Percentiles rank a stretch among this genome's conserved stretches.
phyloP scores from a whole-genome alignment of 2,329 filamentous ascomycete genomes.

The Cytospora piceae region DNA sequence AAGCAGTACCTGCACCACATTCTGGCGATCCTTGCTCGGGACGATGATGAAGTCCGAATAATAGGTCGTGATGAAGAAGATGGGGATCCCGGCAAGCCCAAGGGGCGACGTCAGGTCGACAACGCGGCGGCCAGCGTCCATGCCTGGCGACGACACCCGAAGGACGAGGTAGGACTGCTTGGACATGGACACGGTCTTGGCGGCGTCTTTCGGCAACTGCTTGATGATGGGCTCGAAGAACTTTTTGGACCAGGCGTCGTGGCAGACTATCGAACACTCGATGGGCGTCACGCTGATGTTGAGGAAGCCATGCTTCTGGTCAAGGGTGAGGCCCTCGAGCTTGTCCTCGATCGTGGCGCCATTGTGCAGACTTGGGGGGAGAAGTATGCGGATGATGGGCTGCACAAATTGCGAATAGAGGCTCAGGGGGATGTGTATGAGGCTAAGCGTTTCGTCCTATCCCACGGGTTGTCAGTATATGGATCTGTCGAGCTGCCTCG shows the following conservation, averaged over 20 bases:
- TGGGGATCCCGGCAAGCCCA: conserved; percentile 88
- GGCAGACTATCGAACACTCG: conserved; percentile 91
- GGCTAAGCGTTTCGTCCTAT: conserved; percentile 82
- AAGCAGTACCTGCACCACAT: conserved; percentile 77
- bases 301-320: conserved; percentile 76
- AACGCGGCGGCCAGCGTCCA: conserved; percentile 89
- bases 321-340: conserved; percentile 52
- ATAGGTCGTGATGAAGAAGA: conserved; percentile 99
- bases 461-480: conserved; percentile 38
- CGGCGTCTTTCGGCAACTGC: conserved; percentile 58
- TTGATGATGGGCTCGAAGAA: conserved; percentile 76
- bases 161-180: conserved; percentile 85
- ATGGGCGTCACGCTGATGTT: conserved; percentile 92
- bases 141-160: conserved; percentile 85
- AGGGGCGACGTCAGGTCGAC: conserved; percentile 89
- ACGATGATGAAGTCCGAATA: conserved; percentile 97
- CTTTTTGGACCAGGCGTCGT: conserved; percentile 70
- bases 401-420: conserved; percentile 81
- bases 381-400: conserved; percentile 81
- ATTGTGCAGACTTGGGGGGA: conserved; percentile 61
- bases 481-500: background rate
- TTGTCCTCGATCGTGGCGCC: conserved; percentile 44
- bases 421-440: conserved; percentile 87
- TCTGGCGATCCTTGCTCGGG: conserved; percentile 71
- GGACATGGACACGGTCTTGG: conserved; percentile 70